Conservation (phyloP, 2,329 filamentous ascomycete species). For the Verticillium klebahnii region DNA sequence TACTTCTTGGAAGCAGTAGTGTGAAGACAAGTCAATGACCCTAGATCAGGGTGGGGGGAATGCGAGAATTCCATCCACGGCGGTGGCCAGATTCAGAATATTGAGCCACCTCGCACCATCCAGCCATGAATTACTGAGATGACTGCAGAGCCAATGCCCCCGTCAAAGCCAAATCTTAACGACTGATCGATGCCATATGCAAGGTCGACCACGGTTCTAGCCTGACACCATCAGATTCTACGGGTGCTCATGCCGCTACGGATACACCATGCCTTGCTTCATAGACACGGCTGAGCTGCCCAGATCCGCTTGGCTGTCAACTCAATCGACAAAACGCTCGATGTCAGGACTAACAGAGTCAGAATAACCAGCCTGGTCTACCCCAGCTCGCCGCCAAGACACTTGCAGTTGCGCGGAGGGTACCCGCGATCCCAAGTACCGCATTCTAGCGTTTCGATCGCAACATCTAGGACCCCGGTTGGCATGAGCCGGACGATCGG, state of each 20-base stretch:
- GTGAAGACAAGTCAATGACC: neutral
- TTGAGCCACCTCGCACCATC: neutral
- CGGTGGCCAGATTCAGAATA: neutral
- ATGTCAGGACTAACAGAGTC: neutral
- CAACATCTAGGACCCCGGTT: neutral
- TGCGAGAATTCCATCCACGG: neutral
- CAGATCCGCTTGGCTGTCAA: neutral
- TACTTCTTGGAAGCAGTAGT: neutral
- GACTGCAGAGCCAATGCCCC: neutral
- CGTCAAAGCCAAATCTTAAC: neutral
- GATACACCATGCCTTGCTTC: neutral
- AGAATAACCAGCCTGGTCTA: neutral
- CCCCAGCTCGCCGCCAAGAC: neutral
- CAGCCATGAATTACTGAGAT: neutral
- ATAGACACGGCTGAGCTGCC: neutral
- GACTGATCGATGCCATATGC: neutral
- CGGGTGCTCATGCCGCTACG: neutral
- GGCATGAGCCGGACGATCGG: neutral
- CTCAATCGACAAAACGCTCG: neutral
- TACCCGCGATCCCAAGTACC: neutral
- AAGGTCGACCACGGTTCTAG: neutral
- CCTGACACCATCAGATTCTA: neutral
- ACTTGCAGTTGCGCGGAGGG: neutral
- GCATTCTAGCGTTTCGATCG: neutral
- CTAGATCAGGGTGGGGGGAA: neutral